Conservation (phyloP, 139 green algal species). For the Coelastrella sp. region DNA sequence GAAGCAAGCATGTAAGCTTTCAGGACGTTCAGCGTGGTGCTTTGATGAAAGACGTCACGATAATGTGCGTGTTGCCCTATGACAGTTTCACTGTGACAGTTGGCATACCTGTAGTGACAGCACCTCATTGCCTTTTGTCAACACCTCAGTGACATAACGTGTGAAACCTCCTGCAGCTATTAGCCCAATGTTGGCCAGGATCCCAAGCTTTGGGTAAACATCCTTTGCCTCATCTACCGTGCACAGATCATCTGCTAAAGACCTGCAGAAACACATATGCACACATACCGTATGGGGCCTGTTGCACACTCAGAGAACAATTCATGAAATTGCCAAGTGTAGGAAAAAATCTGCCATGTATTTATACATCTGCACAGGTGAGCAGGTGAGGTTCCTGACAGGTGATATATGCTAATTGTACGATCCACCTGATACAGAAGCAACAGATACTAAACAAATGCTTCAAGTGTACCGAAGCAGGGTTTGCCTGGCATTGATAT, state of each 20-base stretch:
- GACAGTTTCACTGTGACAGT: neutral
- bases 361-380: no score
- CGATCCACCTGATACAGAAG: no score
- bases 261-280: constrained; percentile 25
- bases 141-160: constrained; percentile 36
- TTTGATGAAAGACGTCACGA: neutral
- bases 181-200: constrained; percentile 83
- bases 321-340: no score
- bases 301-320: no score
- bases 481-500: no score
- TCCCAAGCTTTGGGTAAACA: constrained; percentile 81
- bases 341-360: no score
- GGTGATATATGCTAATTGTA: no score
- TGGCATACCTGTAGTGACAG: constrained; percentile 55
- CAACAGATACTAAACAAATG: no score
- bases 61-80: neutral
- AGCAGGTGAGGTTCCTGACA: no score
- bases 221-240: constrained; percentile 70
- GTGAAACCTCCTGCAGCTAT: constrained; percentile 53
- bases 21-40: neutral
- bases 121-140: constrained; percentile 43
- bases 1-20: no score
- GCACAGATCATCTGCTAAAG: constrained; percentile 67
- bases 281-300: no score
- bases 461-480: no score